Base-by-base conservation (phyloP, 2,329 filamentous ascomycete genomes). In the Botrytis cinerea region DNA sequence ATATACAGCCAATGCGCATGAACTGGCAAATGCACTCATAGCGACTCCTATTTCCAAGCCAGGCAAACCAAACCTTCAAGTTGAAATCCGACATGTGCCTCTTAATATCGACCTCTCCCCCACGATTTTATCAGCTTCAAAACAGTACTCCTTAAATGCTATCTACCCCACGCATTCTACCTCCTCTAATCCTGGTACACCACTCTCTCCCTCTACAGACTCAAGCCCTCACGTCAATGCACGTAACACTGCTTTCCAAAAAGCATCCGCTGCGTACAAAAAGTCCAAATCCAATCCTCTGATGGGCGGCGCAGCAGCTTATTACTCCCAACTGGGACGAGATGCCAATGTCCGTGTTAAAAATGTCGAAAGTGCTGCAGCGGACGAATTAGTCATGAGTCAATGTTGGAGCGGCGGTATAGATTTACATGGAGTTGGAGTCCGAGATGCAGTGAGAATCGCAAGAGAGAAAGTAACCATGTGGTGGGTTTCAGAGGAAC, bases 341-440 rank as follows among this genome's bases (percentile, higher is more conserved):
- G 90, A 93, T 64, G 87, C 90, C 73, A 84, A 88, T 7, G 86
- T 85, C 20, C 84, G 85, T 61, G 87, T 90, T 2, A 87, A 88
- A 75, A 84, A 84, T 28, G 87, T 89, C n/a, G 85, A 85, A 28
- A 89, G 90, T n/a, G 85, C 85, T 0, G 90, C 90, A 1, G 93
- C 94, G 1, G 92, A 96, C 78, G 82, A 87, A 0, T 85, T 91
- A 5, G 95, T 95, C 1, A 86, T 90, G 18, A 80, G 83, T 16
- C 91, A 94, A 79, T 95, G 93, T 69, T 86, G 86, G 0, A 74
- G 81, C 1, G 85, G 82, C 1, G 84, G 86, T 32, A 85, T 97
- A 12, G 95, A 98, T 81, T 84, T 98, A 40, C 95, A 98, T 81
- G 93, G 94, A 9, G 89, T 97, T 8, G 90, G 87, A 62, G 94